Conservation (phyloP, 495 filamentous ascomycete species). For the Penicillium salamii region DNA sequence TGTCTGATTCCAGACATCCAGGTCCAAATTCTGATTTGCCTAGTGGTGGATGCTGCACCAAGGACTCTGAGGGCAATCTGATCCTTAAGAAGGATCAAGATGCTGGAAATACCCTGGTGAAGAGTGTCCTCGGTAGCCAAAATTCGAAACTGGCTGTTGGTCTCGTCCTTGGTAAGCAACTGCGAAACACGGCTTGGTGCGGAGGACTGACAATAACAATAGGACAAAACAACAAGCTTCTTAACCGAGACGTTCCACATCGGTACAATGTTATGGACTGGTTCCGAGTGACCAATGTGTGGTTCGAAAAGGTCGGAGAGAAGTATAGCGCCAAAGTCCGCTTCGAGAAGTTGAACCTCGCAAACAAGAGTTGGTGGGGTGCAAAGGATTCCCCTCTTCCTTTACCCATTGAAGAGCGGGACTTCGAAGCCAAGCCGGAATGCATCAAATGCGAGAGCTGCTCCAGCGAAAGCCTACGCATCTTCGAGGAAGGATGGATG, state of each 20-base stretch:
- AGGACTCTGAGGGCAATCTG: slow-evolving; percentile 40
- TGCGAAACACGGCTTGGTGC: neutral
- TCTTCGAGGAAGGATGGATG: slow-evolving; percentile 64
- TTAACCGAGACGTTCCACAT: slow-evolving; percentile 56
- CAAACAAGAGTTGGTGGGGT: slow-evolving; percentile 68
- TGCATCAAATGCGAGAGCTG: slow-evolving; percentile 40
- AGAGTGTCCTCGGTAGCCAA: slow-evolving; percentile 37
- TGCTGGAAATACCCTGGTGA: slow-evolving; percentile 23
- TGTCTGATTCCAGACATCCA: neutral
- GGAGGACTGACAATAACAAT: slow-evolving; percentile 2
- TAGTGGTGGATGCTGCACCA: slow-evolving; percentile 51
- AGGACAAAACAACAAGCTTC: slow-evolving; percentile 52
- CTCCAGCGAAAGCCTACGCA: slow-evolving; percentile 25
- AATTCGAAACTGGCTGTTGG: slow-evolving; percentile 42
- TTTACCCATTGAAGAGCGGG: slow-evolving; percentile 14
- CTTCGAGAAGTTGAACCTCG: slow-evolving; percentile 66
- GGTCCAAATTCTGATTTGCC: slow-evolving; percentile 16
- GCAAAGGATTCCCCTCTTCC: slow-evolving; percentile 27
- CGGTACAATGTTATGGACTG: slow-evolving; percentile 69
- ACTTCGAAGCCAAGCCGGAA: slow-evolving; percentile 23
- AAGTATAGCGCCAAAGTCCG: slow-evolving; percentile 56
- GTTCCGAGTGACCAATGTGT: slow-evolving; percentile 71
- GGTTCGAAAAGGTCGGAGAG: slow-evolving; percentile 57
- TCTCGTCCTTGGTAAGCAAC: slow-evolving; percentile 56
- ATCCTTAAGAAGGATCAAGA: slow-evolving; percentile 44